Conservation (phyloP, 352 stramenopile species). For the Globisporangium mamillatum region DNA sequence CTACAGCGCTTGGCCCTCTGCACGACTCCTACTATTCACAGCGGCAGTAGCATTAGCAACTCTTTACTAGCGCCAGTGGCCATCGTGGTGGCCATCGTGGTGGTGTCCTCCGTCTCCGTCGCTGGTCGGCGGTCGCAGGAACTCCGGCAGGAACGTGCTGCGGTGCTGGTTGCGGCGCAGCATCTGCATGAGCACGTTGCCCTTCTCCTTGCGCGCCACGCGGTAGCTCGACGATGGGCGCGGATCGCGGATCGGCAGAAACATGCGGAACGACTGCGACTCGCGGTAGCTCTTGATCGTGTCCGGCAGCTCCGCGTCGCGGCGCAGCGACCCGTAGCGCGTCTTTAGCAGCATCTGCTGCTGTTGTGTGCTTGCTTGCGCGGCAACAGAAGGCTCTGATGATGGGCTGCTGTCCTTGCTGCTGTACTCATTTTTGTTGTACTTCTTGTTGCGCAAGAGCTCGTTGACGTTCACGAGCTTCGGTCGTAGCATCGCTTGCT, state of each 20-base stretch:
- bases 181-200: constrained; percentile 62
- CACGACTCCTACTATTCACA: background rate
- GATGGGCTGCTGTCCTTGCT: background rate
- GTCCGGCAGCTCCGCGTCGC: constrained; percentile 34
- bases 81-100: no score
- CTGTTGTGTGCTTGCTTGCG: constrained; percentile 11
- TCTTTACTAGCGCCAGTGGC: background rate
- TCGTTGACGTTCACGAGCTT: constrained; percentile 44
- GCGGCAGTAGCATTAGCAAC: background rate
- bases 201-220: constrained; percentile 27
- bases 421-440: background rate
- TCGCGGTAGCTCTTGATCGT: constrained; percentile 36
- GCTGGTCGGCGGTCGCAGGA: constrained; percentile 2
- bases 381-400: background rate
- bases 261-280: constrained; percentile 55
- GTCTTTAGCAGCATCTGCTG: constrained; percentile 30
- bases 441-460: constrained; percentile 11
- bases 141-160: constrained; percentile 16
- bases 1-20: background rate
- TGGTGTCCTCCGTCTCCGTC: background rate
- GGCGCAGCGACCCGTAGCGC: constrained; percentile 29
- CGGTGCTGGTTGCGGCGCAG: constrained; percentile 29
- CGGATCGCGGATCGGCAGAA: constrained; percentile 49
- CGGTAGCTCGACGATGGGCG: constrained; percentile 42
- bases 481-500: constrained; percentile 42